Evolutionary conservation across 2,329 filamentous ascomycete species (phyloP), one percentile per base, ranked within the genome.

Genomic region (Botryotinia calthae): DNA sequence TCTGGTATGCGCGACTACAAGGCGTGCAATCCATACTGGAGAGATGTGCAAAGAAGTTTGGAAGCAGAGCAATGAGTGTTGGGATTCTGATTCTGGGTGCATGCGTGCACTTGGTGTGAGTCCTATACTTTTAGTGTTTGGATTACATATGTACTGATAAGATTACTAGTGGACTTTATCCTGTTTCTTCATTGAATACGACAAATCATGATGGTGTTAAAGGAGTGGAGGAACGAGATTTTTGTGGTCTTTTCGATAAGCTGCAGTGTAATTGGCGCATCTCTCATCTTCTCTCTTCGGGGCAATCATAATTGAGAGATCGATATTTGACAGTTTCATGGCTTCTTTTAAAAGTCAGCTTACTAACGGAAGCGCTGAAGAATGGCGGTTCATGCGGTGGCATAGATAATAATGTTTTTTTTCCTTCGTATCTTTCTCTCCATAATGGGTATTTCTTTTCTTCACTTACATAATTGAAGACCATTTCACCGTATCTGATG

Each of bases 401-500:
- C n/a, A 18, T 18, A 18, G 51, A 28, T 12, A 18, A 31, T 28
- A 4, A 28, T 56, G 5, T 28, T 54, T 54, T 2, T 6, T 31
- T 54, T 56, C 7, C 9, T 56, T 31, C 16, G n/a, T 31, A 31
- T 28, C 1, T 2, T 28, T 56, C 31, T n/a, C n/a, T 56, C 8
- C 7, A 14, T 18, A 18, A 8, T 3, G 4, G 2, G 0, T 4
- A 2, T 31, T 28, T 56, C 51, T 8, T 28, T 18, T 28, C 51
- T 54, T 16, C 12, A 28, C n/a, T 54, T 7, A 8, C 25, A 8
- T 8, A 28, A 8, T 18, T 54, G 2, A 0, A 28, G n/a, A 18
- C n/a, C 1, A 0, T 56, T 18, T n/a, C n/a, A n/a, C n/a, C n/a
- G n/a, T 16, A 18, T 28, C 0, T 1, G 1, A 18, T 28, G n/a